Conservation (phyloP, 768 basidiomycete genomes). For the Cyclocybe aegerita region DNA sequence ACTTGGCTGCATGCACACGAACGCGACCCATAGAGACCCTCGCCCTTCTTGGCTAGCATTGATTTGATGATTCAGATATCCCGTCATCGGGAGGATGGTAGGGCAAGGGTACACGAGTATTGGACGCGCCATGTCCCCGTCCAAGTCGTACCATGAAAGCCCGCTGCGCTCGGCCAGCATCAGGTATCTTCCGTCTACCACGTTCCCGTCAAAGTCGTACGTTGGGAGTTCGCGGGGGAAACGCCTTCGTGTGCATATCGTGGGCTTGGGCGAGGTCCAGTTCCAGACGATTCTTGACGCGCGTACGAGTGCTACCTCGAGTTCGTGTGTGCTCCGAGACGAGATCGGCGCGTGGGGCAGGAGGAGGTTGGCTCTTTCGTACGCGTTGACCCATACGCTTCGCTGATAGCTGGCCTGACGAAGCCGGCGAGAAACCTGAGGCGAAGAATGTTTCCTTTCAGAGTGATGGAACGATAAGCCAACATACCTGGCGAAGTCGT, state of each 20-base stretch:
- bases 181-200: slow-evolving; percentile 24
- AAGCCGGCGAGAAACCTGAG: slow-evolving; percentile 17
- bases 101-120: slow-evolving; percentile 19
- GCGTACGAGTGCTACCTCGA: slow-evolving; percentile 18
- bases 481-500: slow-evolving; percentile 17
- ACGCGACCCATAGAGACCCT: slow-evolving; percentile 22
- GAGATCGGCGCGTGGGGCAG: slow-evolving; percentile 17
- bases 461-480: not conserved
- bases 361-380: slow-evolving; percentile 14
- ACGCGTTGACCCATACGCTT: slow-evolving; percentile 20
- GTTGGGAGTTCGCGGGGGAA: slow-evolving; percentile 20
- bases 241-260: slow-evolving; percentile 8
- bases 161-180: slow-evolving; percentile 15
- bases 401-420: slow-evolving; percentile 15
- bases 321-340: slow-evolving; percentile 12
- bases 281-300: slow-evolving; percentile 15
- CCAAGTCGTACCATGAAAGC: slow-evolving; percentile 25
- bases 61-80: slow-evolving; percentile 14
- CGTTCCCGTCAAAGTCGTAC: slow-evolving; percentile 19
- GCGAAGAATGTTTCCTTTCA: not conserved
- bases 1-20: slow-evolving; percentile 12
- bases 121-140: slow-evolving; percentile 14
- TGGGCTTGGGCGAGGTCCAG: slow-evolving; percentile 14
- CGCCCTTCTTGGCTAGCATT: slow-evolving; percentile 21
- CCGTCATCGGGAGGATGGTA: slow-evolving; percentile 13